Percentiles rank a stretch among this genome's conserved stretches.
These are phyloP conservation scores for Amanita pseudoporphyria DNA, from an alignment of 768 basidiomycete genomes.

Conservation along the genomic window DNA sequence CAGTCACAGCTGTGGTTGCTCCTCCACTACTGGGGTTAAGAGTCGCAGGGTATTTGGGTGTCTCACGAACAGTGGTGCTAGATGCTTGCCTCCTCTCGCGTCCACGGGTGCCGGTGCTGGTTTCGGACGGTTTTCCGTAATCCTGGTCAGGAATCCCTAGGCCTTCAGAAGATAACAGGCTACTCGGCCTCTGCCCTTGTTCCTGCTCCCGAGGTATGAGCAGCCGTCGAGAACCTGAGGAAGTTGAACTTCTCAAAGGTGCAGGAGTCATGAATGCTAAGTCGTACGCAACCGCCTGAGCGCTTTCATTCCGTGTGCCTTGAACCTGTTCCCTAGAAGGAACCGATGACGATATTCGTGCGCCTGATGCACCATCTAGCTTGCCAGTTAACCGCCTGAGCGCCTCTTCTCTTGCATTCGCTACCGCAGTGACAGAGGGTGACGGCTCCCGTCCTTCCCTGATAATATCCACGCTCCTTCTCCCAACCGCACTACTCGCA, in stretches of 20 bases:
- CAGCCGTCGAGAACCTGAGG: slow-evolving; percentile 31
- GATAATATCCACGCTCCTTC: slow-evolving; percentile 41
- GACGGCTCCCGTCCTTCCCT: slow-evolving; percentile 39
- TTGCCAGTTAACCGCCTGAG: slow-evolving; percentile 25
- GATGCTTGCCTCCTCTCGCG: slow-evolving; percentile 23
- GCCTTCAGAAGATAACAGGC: slow-evolving; percentile 5
- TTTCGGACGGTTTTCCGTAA: slow-evolving; percentile 10
- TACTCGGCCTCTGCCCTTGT: not conserved
- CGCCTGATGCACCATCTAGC: slow-evolving; percentile 24
- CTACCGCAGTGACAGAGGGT: slow-evolving; percentile 12
- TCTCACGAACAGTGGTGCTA: slow-evolving; percentile 19
- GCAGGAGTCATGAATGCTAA: not conserved
- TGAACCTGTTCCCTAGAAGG: slow-evolving; percentile 16
- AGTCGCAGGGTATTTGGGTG: slow-evolving; percentile 36
- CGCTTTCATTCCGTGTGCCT: slow-evolving; percentile 13
- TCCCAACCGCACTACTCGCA: slow-evolving; percentile 26
- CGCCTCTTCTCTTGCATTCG: slow-evolving; percentile 29
- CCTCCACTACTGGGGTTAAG: slow-evolving; percentile 22
- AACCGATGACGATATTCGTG: slow-evolving; percentile 23
- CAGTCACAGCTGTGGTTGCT: slow-evolving; percentile 58
- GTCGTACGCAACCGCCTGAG: slow-evolving; percentile 15
- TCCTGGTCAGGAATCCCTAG: slow-evolving; percentile 14
- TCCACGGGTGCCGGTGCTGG: slow-evolving; percentile 8
- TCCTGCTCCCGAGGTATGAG: slow-evolving; percentile 44
- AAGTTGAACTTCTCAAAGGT: slow-evolving; percentile 14